These are phyloP conservation scores for Xylaria flabelliformis DNA, from an alignment of 495 filamentous ascomycete species.

Conservation along the genomic window DNA sequence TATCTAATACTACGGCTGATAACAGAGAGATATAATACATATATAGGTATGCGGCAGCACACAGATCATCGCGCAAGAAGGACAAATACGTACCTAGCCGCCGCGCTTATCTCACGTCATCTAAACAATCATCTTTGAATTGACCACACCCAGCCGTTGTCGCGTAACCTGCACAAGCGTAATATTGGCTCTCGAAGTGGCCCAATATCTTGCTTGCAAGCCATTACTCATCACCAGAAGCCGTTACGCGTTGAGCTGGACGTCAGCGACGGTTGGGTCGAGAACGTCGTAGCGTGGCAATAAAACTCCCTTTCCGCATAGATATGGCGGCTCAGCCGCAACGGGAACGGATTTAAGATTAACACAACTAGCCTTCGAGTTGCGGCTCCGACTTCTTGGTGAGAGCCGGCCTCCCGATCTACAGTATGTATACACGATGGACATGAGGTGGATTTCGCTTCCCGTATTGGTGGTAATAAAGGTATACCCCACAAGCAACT, in stretches of 20 bases:
- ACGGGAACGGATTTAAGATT: not conserved
- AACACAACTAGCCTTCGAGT: not conserved
- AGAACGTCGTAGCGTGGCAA: not conserved
- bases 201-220: slow-evolving; percentile 6
- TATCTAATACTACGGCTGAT: slow-evolving; percentile 2
- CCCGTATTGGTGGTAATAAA: not conserved
- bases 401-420: not conserved
- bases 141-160: not conserved
- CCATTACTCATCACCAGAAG: not conserved
- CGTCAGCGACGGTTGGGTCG: not conserved
- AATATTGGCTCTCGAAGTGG: slow-evolving; percentile 4
- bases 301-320: not conserved
- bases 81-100: not conserved
- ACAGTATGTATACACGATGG: not conserved
- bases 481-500: not conserved
- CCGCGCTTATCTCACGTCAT: slow-evolving; percentile 9
- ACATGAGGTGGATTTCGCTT: slow-evolving; percentile 16
- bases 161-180: not conserved
- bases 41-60: not conserved
- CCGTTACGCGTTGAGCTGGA: not conserved
- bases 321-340: slow-evolving; percentile 6
- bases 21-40: slow-evolving; percentile 8
- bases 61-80: not conserved
- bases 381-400: slow-evolving; percentile 1
- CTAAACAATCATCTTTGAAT: not conserved